Base-by-base conservation (phyloP, 1,284 basidiomycete genomes). In the Ustilago loliicola region DNA sequence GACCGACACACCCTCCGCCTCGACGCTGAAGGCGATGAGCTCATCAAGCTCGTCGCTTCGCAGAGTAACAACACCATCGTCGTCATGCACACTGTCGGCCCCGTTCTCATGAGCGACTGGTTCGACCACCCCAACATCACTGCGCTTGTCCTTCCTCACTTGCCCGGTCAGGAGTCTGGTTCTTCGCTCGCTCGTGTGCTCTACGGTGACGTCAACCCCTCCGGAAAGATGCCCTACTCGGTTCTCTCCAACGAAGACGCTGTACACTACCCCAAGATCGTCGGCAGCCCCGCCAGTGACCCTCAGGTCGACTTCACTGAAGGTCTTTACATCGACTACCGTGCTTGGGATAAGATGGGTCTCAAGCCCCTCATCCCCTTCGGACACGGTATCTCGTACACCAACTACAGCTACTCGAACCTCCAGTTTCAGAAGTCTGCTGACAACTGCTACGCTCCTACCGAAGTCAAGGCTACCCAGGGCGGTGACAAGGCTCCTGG, bases 381-480 rank as follows among this genome's bases (percentile, higher is more conserved):
- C 85, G 94, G 94, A 0, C 94, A 91, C 85, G 94, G 94, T 0
- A 86, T 96, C 79, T 93, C 91, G 67, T 96, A 96, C 88, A 93
- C 95, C 52, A 89, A 87, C 0, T 97, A 95, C 86, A 54, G 29
- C 34, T 68, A 66, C 54, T 65, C 66, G 32, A 66, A 69, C 54
- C 63, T 74, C n/a, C 29, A 62, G 21, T 56, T 74, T 30, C 61
- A 66, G 51, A 58, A 70, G 27, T 38, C 63, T 1, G 69, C 21
- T 40, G 69, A 72, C 3, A 45, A 66, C 51, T 62, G 60, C 63
- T 72, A 71, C 38, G 66, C 76, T 19, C 54, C 61, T 1, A 62
- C 58, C 38, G 54, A 55, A 17, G 57, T 67, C 58, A 52, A 58
- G 48, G 34, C 56, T 52, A 61, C 42, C 15, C n/a, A 25, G 17